phyloP scores from a whole-genome alignment of 805 yeast genomes.

The Candida bentonensis region DNA sequence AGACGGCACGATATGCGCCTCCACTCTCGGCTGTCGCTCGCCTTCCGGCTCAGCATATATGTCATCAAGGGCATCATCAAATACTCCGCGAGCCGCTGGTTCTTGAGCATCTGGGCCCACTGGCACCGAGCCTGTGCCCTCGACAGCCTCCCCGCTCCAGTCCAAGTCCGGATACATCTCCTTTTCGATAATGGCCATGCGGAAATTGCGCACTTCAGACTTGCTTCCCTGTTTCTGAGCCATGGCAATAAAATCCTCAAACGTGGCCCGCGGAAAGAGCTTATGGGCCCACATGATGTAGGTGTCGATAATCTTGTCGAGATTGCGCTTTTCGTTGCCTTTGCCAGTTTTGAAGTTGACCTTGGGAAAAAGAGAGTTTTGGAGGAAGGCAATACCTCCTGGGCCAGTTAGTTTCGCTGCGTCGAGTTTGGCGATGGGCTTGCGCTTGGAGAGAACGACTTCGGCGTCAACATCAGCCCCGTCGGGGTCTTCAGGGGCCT shows the following conservation, averaged over 20 bases:
- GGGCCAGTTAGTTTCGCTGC: constrained; percentile 35
- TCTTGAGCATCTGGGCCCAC: not conserved
- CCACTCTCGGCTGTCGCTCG: no score
- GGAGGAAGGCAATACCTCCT: constrained; percentile 45
- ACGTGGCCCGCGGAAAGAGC: constrained; percentile 66
- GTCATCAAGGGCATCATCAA: no score
- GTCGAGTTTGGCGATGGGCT: constrained; percentile 32
- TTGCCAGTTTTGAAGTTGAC: constrained; percentile 23
- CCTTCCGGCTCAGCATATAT: not conserved
- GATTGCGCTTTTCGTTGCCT: constrained; percentile 35
- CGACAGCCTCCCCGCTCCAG: no score
- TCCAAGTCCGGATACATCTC: constrained; percentile 10
- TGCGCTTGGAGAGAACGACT: constrained; percentile 17
- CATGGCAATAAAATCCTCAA: constrained; percentile 50
- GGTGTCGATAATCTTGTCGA: constrained; percentile 34
- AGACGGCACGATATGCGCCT: no score
- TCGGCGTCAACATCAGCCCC: constrained; percentile 16
- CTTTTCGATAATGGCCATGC: constrained; percentile 9
- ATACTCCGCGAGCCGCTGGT: no score
- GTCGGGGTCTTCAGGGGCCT: not conserved
- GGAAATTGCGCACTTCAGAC: constrained; percentile 8
- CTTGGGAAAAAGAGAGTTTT: constrained; percentile 16
- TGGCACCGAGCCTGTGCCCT: not conserved
- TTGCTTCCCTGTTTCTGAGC: constrained; percentile 33
- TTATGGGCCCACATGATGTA: constrained; percentile 69